Base-by-base conservation (phyloP, 1,139 yeast species). In the Zygosaccharomyces sapae region DNA sequence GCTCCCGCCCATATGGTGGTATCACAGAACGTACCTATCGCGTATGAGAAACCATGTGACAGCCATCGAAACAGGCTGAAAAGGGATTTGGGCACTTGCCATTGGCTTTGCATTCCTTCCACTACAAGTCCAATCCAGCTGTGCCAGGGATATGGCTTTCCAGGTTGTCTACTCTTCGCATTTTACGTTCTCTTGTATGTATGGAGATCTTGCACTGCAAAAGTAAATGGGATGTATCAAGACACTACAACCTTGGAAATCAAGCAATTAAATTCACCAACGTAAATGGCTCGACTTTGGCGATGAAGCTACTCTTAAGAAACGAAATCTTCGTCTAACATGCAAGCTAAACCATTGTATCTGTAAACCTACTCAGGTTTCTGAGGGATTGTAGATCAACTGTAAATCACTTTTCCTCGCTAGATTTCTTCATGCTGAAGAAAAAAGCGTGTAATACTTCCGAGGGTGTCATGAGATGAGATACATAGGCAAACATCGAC, bases 81-180 rank as follows among this genome's bases (percentile, higher is more conserved):
- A 84, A 71, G 86, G 92, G 92, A 50, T 82, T 41, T 81, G 83
- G 81, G 87, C 87, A 63, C 85, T 85, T 77, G 74, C 82, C 58
- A 82, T 84, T 66, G 78, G 86, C 12, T 83, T 75, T 82, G 81
- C 72, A 83, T 90, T 50, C 87, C 90, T 51, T 81, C 81, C 68
- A 81, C 83, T 57, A 80, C 84, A 40, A 60, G 60, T 48, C 75
- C 74, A 19, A 58, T 62, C 50, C 58, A 59, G 47, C 59, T 67
- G 51, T 59, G 56, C 72, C 83, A 82, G 63, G 92, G 92, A 56
- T 84, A 79, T 61, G 88, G 84, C 44, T 86, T 86, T 71, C 75
- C 81, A 61, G 92, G 88, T 18, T 83, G 87, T 69, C 73, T 76
- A 63, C 60, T 79, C 48, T 77, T 81, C 63, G 75, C 87, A 20